These are phyloP conservation scores for Xylaria sp. DNA, from an alignment of 2,329 filamentous ascomycete species.

Conservation along the genomic window DNA sequence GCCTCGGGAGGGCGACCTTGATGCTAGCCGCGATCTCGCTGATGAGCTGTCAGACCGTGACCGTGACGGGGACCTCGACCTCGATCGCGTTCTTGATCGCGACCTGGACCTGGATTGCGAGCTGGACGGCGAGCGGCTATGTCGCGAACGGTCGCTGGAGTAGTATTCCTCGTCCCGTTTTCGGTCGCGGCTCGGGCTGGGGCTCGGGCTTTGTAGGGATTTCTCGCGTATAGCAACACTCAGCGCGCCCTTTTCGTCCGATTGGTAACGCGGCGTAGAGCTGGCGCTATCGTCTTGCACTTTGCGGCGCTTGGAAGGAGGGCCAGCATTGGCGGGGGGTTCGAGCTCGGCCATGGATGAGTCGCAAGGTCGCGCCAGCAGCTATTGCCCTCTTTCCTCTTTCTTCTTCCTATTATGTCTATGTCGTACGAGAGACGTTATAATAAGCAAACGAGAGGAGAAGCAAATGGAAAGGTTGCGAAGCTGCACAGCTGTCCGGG, in stretches of 20 bases:
- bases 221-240: slow-evolving; percentile 49
- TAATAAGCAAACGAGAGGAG: slow-evolving; percentile 12
- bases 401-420: not conserved
- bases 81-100: slow-evolving; percentile 23
- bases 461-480: not conserved
- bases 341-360: slow-evolving; percentile 48
- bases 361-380: not conserved
- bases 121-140: slow-evolving; percentile 44
- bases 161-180: slow-evolving; percentile 45
- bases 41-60: slow-evolving; percentile 29
- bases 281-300: slow-evolving; percentile 55
- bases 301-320: slow-evolving; percentile 56
- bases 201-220: slow-evolving; percentile 43
- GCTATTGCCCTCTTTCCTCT: not conserved
- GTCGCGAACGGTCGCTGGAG: slow-evolving; percentile 47
- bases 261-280: slow-evolving; percentile 55
- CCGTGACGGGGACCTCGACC: slow-evolving; percentile 36
- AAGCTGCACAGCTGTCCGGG: not conserved
- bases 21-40: slow-evolving; percentile 40
- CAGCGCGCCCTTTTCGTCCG: slow-evolving; percentile 35
- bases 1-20: slow-evolving; percentile 31
- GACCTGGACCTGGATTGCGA: slow-evolving; percentile 41
- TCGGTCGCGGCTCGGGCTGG: slow-evolving; percentile 41
- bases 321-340: slow-evolving; percentile 44
- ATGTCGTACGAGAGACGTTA: not conserved